Evolutionary conservation across 2,329 filamentous ascomycete genomes (phyloP), one percentile per base, ranked within the genome.

Genomic region (Nothophoma quercina): DNA sequence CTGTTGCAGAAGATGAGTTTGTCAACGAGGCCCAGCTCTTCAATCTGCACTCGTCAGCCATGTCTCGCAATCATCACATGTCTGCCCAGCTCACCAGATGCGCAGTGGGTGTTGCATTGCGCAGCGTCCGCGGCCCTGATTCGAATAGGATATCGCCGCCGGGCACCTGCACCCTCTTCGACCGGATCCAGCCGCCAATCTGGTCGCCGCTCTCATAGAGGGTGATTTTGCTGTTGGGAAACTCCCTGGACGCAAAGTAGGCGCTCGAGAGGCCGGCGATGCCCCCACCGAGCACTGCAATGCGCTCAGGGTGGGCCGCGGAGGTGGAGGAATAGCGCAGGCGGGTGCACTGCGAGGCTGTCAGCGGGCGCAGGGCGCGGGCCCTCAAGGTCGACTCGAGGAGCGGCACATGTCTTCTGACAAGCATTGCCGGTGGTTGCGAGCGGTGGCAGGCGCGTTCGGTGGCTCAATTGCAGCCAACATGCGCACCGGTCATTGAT

Each of bases 111-210:
- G 88, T 71, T 47, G 88, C 87, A 65, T 87, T 85, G 51, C 89
- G 82, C 62, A 96, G 76, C 46, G 90, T 90, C 64, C 93, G 84
- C 18, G 95, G 90, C 0, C 93, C 95, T 61, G 85, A 84, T 77
- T 99, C 93, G 66, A 98, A 91, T 22, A 90, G 75, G 26, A 96
- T 83, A 40, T 81, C 75, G 18, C 81, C 80, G 13, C 85, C 89
- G 29, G 82, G 80, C 8, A 89, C 83, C 1, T 83, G 73, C 10
- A 89, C 79, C 42, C 77, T 77, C 60, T 87, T 82, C 1, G 89
- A 91, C 58, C 86, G 78, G 32, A 98, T 79, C 93, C 93, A 98
- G 36, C 95, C 95, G 34, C 95, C 95, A 1, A 93, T 72, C 16
- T 85, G 81, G 18, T 83, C 71, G 22, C 80, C 83, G 16, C 83